Base-by-base conservation (phyloP, 164 flowering plant genomes). In the Cinnamomum chago region DNA sequence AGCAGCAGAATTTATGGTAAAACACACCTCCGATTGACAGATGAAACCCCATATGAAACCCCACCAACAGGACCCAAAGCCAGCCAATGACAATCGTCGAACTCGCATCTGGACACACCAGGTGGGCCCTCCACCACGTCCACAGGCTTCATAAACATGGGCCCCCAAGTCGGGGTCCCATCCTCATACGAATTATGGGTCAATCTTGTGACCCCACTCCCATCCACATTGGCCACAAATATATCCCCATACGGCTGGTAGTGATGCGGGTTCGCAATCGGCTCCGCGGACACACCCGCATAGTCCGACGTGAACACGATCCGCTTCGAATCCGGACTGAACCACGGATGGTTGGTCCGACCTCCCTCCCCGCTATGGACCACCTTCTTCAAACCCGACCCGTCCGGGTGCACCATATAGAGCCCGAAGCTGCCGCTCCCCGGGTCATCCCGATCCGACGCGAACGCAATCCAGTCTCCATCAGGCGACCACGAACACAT, bases 401-500 rank as follows among this genome's bases (percentile, higher is more conserved):
- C 91, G 71, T 94, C 86, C 2, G 98, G 97, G 72, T 86, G 96
- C 70, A 92, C 81, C 77, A 88, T 28, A 72, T 81, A 94, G 69
- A 92, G 18, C 7, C 76, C 92, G 72, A 85, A 92, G 79, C 90
- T 82, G 2, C 92, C 96, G 1, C 85, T 70, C 9, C 94, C 97
- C 5, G 97, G 95, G 62, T 84, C 80, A 47, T 85, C 82, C 51
- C 97, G 74, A 73, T 94, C 95, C 3, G 98, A 91, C 0, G 97
- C 87, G 27, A 94, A 94, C 0, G 88, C 94, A 35, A 94, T 94
- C 95, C 93, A 92, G 3, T 92, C 92, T 0, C 98, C 97, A 65
- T 89, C 88, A 2, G 97, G 98, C 0, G 98, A 92, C 98, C 98
- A 94, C 55, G 77, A 85, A 40, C 91, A 85, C 98, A 94, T 94